A percentile compares a stretch with the other conserved stretches of the same genome.
Evolutionary conservation across 148 eudicot species (phyloP).

Genomic region (Vaccinium myrtillus): DNA sequence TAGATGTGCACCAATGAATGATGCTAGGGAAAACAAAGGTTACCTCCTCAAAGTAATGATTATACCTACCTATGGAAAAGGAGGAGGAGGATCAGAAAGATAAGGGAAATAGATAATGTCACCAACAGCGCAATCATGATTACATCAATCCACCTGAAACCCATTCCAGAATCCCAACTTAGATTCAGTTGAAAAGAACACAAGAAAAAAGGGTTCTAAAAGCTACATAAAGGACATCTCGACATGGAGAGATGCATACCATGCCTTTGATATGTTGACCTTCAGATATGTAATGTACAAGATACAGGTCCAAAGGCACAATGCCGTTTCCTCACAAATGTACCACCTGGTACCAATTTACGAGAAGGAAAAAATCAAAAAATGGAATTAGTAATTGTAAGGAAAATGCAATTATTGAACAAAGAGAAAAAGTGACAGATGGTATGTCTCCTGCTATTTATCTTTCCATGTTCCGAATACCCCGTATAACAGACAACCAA

Average conservation of each 20-base stretch:
- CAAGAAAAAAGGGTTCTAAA: not conserved
- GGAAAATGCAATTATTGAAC: conserved; percentile 9
- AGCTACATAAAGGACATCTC: not conserved
- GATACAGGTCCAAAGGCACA: conserved; percentile 84
- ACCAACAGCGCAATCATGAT: conserved; percentile 59
- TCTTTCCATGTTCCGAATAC: not conserved
- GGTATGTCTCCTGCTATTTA: not conserved
- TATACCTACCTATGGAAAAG: conserved; percentile 58
- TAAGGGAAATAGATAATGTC: conserved; percentile 47
- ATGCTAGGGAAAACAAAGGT: not conserved
- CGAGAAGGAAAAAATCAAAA: conserved; percentile 4
- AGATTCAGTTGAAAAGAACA: not conserved
- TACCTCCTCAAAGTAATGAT: not conserved
- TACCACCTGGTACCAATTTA: conserved; percentile 69
- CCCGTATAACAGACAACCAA: not conserved
- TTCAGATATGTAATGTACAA: conserved; percentile 70
- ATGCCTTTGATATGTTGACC: conserved; percentile 60
- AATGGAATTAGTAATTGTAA: not conserved
- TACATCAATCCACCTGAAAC: conserved; percentile 74
- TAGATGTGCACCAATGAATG: not conserved
- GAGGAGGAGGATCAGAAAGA: conserved; percentile 45
- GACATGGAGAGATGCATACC: conserved; percentile 51
- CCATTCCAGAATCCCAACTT: conserved; percentile 1
- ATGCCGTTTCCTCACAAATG: conserved; percentile 74
- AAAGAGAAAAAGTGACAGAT: not conserved